Evolutionary conservation across 139 green algal genomes (phyloP).

Genomic region (Asterochloris sp.): DNA sequence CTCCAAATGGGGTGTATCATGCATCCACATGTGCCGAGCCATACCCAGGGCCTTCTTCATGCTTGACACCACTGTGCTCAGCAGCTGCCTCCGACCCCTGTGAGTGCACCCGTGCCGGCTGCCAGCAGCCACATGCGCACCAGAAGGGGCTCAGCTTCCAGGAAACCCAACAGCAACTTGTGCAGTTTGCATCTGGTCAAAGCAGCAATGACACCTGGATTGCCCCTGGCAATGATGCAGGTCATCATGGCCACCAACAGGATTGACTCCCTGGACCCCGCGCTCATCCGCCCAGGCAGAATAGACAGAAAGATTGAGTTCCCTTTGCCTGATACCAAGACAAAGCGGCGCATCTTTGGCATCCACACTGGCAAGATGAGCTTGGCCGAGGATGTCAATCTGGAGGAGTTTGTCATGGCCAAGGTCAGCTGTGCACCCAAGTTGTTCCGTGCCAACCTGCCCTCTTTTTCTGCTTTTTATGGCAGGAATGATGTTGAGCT

Average conservation of each 20-base stretch:
- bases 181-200: too few species aligned
- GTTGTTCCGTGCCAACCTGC: neutral
- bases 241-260: conserved; percentile 99
- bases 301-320: conserved; percentile 99
- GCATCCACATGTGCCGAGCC: neutral
- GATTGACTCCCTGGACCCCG: conserved; percentile 96
- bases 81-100: neutral
- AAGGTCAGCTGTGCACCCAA: conserved; percentile 32
- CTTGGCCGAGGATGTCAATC: conserved; percentile 91
- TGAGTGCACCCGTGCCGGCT: too few species aligned
- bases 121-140: too few species aligned
- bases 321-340: conserved; percentile 97
- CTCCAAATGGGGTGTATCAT: neutral
- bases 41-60: neutral
- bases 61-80: neutral
- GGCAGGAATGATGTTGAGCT: neutral
- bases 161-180: too few species aligned
- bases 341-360: conserved; percentile 97
- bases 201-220: too few species aligned
- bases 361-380: conserved; percentile 93
- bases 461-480: neutral
- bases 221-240: conserved; percentile 25
- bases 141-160: too few species aligned
- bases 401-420: conserved; percentile 94
- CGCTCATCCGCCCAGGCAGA: conserved; percentile 92